Evolutionary conservation across 441 rosid species (phyloP).

Genomic region (Dalechampia spathulata): DNA sequence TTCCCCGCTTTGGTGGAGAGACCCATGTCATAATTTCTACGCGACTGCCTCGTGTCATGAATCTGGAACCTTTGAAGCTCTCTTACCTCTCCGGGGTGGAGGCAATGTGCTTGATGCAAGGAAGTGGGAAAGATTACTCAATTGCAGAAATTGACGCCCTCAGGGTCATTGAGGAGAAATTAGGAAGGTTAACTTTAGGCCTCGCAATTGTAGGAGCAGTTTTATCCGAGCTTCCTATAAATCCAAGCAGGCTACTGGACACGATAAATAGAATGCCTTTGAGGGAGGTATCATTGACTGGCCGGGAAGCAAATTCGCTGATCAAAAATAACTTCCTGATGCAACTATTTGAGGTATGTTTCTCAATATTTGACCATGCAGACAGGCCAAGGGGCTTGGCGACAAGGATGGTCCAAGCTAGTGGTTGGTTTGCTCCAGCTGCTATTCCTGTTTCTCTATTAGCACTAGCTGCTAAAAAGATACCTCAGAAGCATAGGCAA

Average conservation of each 20-base stretch:
- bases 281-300: constrained; percentile 52
- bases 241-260: constrained; percentile 77
- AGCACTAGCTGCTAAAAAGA: constrained; percentile 66
- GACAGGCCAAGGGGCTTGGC: constrained; percentile 87
- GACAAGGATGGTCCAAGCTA: constrained; percentile 72
- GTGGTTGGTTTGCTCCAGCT: constrained; percentile 92
- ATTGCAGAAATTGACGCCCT: constrained; percentile 62
- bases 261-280: constrained; percentile 78
- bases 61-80: constrained; percentile 75
- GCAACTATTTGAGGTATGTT: constrained; percentile 89
- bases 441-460: constrained; percentile 65
- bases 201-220: constrained; percentile 79
- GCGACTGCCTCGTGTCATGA: constrained; percentile 59
- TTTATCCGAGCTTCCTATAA: constrained; percentile 80
- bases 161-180: constrained; percentile 70
- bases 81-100: constrained; percentile 80
- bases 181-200: constrained; percentile 70
- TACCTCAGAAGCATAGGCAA: constrained; percentile 61
- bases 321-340: constrained; percentile 52
- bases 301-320: constrained; percentile 37
- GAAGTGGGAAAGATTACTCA: constrained; percentile 51
- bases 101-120: constrained; percentile 82
- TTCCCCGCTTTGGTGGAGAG: constrained; percentile 91
- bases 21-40: constrained; percentile 86
- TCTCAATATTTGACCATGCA: constrained; percentile 89